A percentile compares a stretch with the other conserved stretches of the same genome.
Evolutionary conservation across 2,329 filamentous ascomycete species (phyloP).

Genomic region (Stachybotrys chlorohalonatus): DNA sequence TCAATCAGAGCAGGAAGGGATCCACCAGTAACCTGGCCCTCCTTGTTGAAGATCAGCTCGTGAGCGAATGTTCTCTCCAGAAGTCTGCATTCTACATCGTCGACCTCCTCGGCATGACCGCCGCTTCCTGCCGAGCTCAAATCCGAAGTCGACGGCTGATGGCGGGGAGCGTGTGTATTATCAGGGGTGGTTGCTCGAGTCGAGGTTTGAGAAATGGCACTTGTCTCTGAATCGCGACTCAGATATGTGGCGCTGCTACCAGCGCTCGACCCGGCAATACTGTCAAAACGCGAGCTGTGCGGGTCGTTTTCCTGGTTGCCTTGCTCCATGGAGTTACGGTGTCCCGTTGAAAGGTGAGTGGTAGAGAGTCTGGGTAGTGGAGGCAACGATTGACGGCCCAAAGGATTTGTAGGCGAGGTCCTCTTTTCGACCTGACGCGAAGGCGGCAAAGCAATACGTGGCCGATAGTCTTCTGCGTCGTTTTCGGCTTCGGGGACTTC

Average conservation of each 20-base stretch:
- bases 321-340: slow-evolving; percentile 39
- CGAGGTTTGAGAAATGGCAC: slow-evolving; percentile 70
- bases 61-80: slow-evolving; percentile 88
- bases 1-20: slow-evolving; percentile 89
- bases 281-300: slow-evolving; percentile 53
- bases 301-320: slow-evolving; percentile 39
- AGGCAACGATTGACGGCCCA: slow-evolving; percentile 35
- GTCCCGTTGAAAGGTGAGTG: slow-evolving; percentile 34
- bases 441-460: slow-evolving; percentile 30
- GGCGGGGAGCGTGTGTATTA: slow-evolving; percentile 40
- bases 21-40: slow-evolving; percentile 88
- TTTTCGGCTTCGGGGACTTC: slow-evolving; percentile 50
- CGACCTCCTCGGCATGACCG: slow-evolving; percentile 61
- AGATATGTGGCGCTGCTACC: slow-evolving; percentile 72
- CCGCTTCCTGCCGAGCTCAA: slow-evolving; percentile 58
- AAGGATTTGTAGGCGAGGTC: not conserved
- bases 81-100: slow-evolving; percentile 74
- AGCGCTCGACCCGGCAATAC: slow-evolving; percentile 64
- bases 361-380: slow-evolving; percentile 50
- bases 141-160: slow-evolving; percentile 57
- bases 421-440: slow-evolving; percentile 32
- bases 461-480: slow-evolving; percentile 20
- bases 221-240: slow-evolving; percentile 74
- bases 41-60: slow-evolving; percentile 87
- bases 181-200: slow-evolving; percentile 87